Percentiles rank a stretch among this genome's conserved stretches.
Evolutionary conservation across 1,284 basidiomycete genomes (phyloP).

Genomic region (Sutorius eximius): DNA sequence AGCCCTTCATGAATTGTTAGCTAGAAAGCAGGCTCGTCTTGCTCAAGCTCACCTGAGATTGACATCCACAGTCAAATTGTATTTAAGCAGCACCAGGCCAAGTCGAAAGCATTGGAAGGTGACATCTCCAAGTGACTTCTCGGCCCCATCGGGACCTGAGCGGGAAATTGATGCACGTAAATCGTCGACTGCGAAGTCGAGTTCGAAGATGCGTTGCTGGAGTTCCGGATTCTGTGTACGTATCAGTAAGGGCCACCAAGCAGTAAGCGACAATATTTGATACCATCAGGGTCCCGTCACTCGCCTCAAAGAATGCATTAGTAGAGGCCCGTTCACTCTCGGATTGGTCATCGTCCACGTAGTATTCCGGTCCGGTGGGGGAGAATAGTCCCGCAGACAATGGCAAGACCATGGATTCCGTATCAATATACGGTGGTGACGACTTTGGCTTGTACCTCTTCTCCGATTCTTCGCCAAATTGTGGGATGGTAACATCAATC

Average conservation of each 20-base stretch:
- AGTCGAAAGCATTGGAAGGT: constrained; percentile 82
- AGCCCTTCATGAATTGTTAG: constrained; percentile 45
- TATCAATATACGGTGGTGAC: constrained; percentile 27
- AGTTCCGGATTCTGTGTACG: constrained; percentile 52
- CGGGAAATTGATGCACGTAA: constrained; percentile 86
- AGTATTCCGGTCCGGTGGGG: constrained; percentile 58
- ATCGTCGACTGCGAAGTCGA: constrained; percentile 87
- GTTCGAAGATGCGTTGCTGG: constrained; percentile 85
- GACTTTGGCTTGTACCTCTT: constrained; percentile 27
- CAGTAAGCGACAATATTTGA: constrained; percentile 18
- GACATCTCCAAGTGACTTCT: constrained; percentile 79
- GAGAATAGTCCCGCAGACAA: constrained; percentile 58
- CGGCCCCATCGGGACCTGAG: constrained; percentile 56
- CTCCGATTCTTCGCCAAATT: constrained; percentile 62
- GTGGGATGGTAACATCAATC: constrained; percentile 89
- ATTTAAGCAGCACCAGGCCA: constrained; percentile 73
- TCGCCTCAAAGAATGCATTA: constrained; percentile 73
- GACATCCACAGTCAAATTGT: constrained; percentile 87
- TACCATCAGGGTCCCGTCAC: constrained; percentile 65
- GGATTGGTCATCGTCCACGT: constrained; percentile 64
- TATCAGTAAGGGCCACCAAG: constrained; percentile 15
- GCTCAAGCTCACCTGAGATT: constrained; percentile 61
- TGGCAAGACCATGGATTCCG: constrained; percentile 44
- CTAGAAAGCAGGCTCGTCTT: not conserved
- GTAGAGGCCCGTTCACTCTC: constrained; percentile 41